These are phyloP conservation scores for Phytopythium chamaehyphon DNA, from an alignment of 352 stramenopile genomes.

Conservation along the genomic window DNA sequence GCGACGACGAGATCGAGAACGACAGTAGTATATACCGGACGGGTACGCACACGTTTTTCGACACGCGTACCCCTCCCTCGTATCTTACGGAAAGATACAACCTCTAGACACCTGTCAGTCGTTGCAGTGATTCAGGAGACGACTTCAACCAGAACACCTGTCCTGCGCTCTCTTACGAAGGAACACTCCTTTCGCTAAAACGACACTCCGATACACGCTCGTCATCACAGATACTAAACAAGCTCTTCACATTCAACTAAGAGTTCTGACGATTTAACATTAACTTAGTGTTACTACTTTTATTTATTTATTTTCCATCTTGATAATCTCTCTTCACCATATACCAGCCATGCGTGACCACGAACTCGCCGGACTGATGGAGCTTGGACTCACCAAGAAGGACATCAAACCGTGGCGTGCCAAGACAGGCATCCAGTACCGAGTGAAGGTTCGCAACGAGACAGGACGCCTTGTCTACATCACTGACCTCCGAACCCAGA, in stretches of 20 bases:
- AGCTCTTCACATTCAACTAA: too few species aligned
- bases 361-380: conserved; percentile 14
- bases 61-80: not conserved
- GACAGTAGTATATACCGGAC: not conserved
- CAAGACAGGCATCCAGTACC: conserved; percentile 7
- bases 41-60: not conserved
- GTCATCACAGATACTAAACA: not conserved
- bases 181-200: not conserved
- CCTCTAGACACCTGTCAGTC: not conserved
- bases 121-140: not conserved
- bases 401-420: conserved; percentile 7
- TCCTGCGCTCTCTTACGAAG: not conserved
- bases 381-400: conserved; percentile 10
- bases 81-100: conserved; percentile 2
- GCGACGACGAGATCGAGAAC: too few species aligned
- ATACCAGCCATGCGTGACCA: conserved; percentile 16
- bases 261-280: too few species aligned
- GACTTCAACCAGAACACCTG: not conserved
- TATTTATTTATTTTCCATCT: conserved; percentile 3
- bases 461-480: conserved; percentile 13
- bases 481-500: conserved; percentile 7
- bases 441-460: conserved; percentile 14
- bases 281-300: too few species aligned
- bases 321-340: conserved; percentile 2
- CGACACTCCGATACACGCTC: not conserved